These are phyloP conservation scores for Rhinocladiella mackenziei DNA, from an alignment of 2,329 filamentous ascomycete species.

Conservation along the genomic window DNA sequence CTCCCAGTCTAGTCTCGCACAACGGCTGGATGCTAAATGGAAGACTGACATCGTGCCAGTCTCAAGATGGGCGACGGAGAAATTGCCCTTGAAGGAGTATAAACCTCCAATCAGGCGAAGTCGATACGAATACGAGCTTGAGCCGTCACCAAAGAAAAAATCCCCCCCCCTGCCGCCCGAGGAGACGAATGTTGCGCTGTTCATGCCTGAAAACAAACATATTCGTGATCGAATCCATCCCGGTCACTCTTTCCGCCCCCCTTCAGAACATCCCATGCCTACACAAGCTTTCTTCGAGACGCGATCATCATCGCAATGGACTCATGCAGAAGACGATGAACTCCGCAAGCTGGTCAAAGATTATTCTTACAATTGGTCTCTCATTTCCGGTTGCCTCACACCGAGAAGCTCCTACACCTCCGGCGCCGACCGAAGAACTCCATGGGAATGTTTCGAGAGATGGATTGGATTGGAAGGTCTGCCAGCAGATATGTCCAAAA, in stretches of 20 bases:
- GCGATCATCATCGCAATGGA: conserved; percentile 85
- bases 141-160: conserved; percentile 56
- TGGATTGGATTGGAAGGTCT: conserved; percentile 91
- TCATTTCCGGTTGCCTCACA: conserved; percentile 78
- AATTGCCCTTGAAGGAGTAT: conserved; percentile 65
- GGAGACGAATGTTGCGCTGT: conserved; percentile 75
- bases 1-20: conserved; percentile 30
- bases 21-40: conserved; percentile 67
- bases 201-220: conserved; percentile 81
- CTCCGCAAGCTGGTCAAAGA: conserved; percentile 79
- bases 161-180: conserved; percentile 59
- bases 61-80: conserved; percentile 80
- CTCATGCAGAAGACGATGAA: conserved; percentile 83
- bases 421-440: conserved; percentile 81
- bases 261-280: conserved; percentile 88
- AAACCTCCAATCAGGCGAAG: conserved; percentile 70
- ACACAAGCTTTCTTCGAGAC: conserved; percentile 85
- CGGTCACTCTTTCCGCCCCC: conserved; percentile 87
- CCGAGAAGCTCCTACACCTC: conserved; percentile 74
- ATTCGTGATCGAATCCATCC: conserved; percentile 87
- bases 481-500: conserved; percentile 90
- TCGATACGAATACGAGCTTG: conserved; percentile 79
- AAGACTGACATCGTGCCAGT: conserved; percentile 73
- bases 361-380: conserved; percentile 95
- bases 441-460: conserved; percentile 97